Base-by-base conservation (phyloP, 192 early-diverging fungal genomes). In the Podila verticillata region DNA sequence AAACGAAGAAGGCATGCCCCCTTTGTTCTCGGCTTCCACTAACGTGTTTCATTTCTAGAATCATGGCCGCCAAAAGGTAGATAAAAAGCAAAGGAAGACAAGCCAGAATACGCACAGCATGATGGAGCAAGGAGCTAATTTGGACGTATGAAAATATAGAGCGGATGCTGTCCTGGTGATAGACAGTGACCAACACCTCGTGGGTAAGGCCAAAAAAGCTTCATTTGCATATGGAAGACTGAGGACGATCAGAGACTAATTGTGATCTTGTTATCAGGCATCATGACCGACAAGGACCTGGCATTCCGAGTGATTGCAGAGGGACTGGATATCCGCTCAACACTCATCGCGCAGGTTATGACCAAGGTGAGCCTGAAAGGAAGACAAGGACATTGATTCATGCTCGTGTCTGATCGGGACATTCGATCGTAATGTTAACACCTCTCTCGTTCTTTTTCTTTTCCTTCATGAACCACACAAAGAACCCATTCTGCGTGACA, bases 201-300 rank as follows among this genome's bases (percentile, higher is more conserved):
- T 87, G 5, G 95, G 95, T 30, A 54, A 54, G 51, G 12, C 7
- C 7, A 12, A 26, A 54, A 22, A n/a, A 54, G 1, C 13, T 7
- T 54, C 17, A 24, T n/a, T 54, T 54, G 17, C 15, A 48, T 19
- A 48, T 3, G 24, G 51, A 51, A 9, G 44, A 47, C 7, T 9
- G 15, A 7, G 15, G 44, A 47, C 7, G 7, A 47, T 9, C 15
- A 47, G 51, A 82, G 92, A 48, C 88, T 92, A 73, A 85, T 88
- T 61, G 89, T 92, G 90, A 87, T 91, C 19, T 4, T 54, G 22
- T 84, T 82, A 39, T 85, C 85, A 57, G 91, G 92, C 7, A 96
- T 96, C 61, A 89, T 96, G 67, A 96, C 95, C 0, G 95, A 95
- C 67, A 96, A 96, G 83, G 95, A 96, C 79, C 87, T 96, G 58